These are phyloP conservation scores for Gossypium sturtianum DNA, from an alignment of 345 rosid genomes.

Conservation along the genomic window DNA sequence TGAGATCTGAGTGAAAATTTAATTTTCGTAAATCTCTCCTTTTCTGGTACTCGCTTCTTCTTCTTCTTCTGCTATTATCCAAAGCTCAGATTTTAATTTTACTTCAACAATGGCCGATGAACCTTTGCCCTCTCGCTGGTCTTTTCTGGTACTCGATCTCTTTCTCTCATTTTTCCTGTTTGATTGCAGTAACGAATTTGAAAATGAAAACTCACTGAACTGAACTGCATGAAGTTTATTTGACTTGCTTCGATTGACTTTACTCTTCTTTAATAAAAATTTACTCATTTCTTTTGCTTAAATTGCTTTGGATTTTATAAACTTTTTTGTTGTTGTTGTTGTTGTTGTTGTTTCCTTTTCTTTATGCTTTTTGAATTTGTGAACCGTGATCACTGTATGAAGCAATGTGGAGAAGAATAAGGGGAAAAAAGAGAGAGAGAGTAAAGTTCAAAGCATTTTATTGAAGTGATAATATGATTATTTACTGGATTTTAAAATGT, in stretches of 20 bases:
- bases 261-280: neutral
- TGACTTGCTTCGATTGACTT: neutral
- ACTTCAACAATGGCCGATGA: constrained; percentile 52
- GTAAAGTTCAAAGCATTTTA: constrained; percentile 24
- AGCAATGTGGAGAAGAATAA: neutral
- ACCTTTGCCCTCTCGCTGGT: constrained; percentile 78
- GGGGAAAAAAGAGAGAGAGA: neutral
- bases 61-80: neutral
- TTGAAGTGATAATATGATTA: constrained; percentile 29
- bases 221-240: neutral
- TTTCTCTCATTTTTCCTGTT: neutral
- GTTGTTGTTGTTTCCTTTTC: neutral
- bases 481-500: constrained; percentile 63
- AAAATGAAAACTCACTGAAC: neutral
- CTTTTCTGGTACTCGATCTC: constrained; percentile 71
- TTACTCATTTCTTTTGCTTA: neutral
- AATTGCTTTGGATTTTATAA: neutral
- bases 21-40: neutral
- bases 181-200: neutral
- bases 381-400: constrained; percentile 5
- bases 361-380: neutral
- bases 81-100: neutral
- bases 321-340: too few species aligned
- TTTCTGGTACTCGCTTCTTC: neutral
- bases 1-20: neutral